These are phyloP conservation scores for Chlorella sp. DNA, from an alignment of 139 green algal genomes.

Conservation along the genomic window DNA sequence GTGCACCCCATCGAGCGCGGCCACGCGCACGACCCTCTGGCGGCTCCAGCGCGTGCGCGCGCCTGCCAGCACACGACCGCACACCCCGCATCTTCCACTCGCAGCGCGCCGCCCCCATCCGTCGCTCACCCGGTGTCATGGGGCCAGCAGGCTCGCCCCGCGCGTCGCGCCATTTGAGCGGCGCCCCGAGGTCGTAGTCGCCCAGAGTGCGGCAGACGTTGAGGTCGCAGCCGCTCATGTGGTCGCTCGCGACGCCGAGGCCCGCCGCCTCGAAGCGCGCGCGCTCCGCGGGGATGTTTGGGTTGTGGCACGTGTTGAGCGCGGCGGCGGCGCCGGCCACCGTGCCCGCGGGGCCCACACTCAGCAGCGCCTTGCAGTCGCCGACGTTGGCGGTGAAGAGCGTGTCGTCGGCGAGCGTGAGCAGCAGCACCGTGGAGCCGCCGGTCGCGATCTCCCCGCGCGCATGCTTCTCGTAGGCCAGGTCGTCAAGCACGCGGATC, in stretches of 20 bases:
- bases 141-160: slow-evolving; percentile 16
- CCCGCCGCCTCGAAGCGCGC: slow-evolving; percentile 29
- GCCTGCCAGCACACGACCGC: no score
- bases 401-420: slow-evolving; percentile 3
- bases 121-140: slow-evolving; percentile 25
- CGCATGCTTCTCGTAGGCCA: slow-evolving; percentile 13
- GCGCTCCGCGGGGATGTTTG: slow-evolving; percentile 27
- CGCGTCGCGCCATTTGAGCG: slow-evolving; percentile 37
- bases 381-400: slow-evolving; percentile 42
- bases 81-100: no score
- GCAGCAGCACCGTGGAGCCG: slow-evolving; percentile 38
- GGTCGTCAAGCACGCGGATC: slow-evolving; percentile 27
- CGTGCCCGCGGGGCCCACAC: slow-evolving; percentile 17
- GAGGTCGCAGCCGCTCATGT: slow-evolving; percentile 40
- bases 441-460: slow-evolving; percentile 16
- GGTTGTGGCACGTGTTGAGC: slow-evolving; percentile 43
- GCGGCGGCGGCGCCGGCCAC: no score
- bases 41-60: no score
- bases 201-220: slow-evolving; percentile 48
- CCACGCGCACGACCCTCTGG: no score
- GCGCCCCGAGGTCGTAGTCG: slow-evolving; percentile 44
- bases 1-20: no score
- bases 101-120: no score
- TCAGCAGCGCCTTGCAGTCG: slow-evolving; percentile 42
- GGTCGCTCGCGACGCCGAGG: slow-evolving; percentile 34